A percentile compares a stretch with the other conserved stretches of the same genome.
Conservation (phyloP, 345 rosid genomes). For the Hibiscus mutabilis region DNA sequence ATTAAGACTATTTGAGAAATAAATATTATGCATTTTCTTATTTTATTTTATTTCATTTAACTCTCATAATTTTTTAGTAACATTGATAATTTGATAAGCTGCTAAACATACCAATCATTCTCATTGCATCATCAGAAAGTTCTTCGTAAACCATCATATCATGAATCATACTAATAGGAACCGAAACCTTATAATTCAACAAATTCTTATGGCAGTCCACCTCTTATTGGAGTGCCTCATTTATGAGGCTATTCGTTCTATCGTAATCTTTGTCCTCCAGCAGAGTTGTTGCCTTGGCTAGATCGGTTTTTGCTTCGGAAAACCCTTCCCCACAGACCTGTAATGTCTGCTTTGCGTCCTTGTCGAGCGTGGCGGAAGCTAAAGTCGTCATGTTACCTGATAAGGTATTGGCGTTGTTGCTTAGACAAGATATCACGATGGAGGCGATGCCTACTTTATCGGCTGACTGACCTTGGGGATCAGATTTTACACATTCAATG, state of each 20-base stretch:
- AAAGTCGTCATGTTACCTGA: constrained; percentile 6
- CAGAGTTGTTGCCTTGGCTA: not conserved
- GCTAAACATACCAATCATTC: constrained; percentile 27
- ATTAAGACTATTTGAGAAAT: not conserved
- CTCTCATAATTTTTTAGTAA: not conserved
- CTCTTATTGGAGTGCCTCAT: not conserved
- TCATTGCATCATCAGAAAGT: constrained; percentile 20
- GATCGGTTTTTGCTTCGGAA: not conserved
- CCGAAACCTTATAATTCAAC: not conserved
- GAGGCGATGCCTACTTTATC: constrained; percentile 13
- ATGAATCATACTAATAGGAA: not conserved
- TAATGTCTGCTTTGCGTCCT: not conserved
- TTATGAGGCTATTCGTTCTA: not conserved
- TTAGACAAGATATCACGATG: constrained; percentile 15
- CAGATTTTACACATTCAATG: constrained; percentile 21
- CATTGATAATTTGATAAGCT: not conserved
- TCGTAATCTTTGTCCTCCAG: constrained; percentile 22
- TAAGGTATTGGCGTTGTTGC: not conserved
- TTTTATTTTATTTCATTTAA: not conserved
- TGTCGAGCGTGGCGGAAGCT: not conserved
- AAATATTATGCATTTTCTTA: not conserved
- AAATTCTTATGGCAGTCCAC: not conserved
- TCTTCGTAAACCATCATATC: constrained; percentile 15
- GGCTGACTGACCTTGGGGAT: not conserved
- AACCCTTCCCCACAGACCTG: constrained; percentile 2